Percentiles rank a stretch among this genome's conserved stretches.
Conservation (phyloP, 2,329 filamentous ascomycete species). For the Claviceps sp. region DNA sequence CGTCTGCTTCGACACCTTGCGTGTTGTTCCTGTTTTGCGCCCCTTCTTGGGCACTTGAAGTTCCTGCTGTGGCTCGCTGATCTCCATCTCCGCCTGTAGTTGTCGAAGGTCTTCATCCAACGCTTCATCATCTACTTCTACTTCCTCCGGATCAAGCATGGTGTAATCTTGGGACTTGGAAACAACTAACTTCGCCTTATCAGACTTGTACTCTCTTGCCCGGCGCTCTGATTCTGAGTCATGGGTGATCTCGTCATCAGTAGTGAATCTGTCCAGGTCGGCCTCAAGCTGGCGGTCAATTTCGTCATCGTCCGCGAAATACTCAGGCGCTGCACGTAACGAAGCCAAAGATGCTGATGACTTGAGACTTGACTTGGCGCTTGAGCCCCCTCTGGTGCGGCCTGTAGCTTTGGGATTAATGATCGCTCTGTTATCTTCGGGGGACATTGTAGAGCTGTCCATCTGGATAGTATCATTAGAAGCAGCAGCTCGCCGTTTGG, state of each 20-base stretch:
- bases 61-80: slow-evolving; percentile 22
- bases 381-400: slow-evolving; percentile 27
- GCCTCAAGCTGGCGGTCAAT: slow-evolving; percentile 53
- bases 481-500: slow-evolving; percentile 46
- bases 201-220: slow-evolving; percentile 14
- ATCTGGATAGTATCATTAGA: slow-evolving; percentile 32
- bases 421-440: slow-evolving; percentile 27
- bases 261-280: slow-evolving; percentile 44
- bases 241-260: slow-evolving; percentile 35
- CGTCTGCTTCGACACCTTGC: slow-evolving; percentile 39
- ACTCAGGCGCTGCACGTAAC: slow-evolving; percentile 22
- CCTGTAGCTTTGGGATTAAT: slow-evolving; percentile 19
- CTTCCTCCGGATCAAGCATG: slow-evolving; percentile 38
- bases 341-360: slow-evolving; percentile 39
- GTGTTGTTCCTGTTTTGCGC: slow-evolving; percentile 34
- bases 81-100: slow-evolving; percentile 35
- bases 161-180: slow-evolving; percentile 27
- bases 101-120: slow-evolving; percentile 38
- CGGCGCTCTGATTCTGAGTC: slow-evolving; percentile 32
- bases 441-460: slow-evolving; percentile 25
- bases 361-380: slow-evolving; percentile 20
- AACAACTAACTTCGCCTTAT: slow-evolving; percentile 16
- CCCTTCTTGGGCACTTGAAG: slow-evolving; percentile 39
- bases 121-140: slow-evolving; percentile 30
- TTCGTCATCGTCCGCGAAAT: slow-evolving; percentile 46